Evolutionary conservation across 2,329 filamentous ascomycete species (phyloP), one percentile per base, ranked within the genome.

Genomic region (Hymenoscyphus fructigenus): DNA sequence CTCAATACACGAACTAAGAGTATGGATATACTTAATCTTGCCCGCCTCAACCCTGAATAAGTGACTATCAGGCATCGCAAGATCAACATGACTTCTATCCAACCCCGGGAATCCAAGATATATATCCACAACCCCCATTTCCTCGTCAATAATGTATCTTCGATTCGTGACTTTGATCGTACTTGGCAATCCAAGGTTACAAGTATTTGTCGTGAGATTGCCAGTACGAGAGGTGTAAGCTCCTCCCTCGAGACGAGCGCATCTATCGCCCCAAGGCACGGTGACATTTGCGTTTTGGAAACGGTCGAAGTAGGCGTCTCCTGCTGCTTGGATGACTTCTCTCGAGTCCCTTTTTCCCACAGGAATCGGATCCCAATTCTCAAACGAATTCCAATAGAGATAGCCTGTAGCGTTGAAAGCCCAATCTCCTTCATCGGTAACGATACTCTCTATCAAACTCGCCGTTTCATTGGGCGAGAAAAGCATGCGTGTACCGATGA

Each of bases 131-230:
- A 57, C 63, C 0, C 67, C 68, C 14, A 67, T n/a, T 50, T 56
- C 61, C 59, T 66, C 64, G 60, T 68, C 68, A 61, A 69, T 38
- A n/a, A 69, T 64, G 64, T 69, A 69, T 6, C 63, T 38, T 3
- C 66, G 29, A 50, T 68, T 63, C 57, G 56, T 59, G 0, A 65
- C 59, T 36, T 14, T 29, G 5, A 53, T 53, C 15, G 28, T 57
- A 50, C 57, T 58, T 12, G 66, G 61, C 36, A 59, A 26, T 7
- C 63, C 63, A 50, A 65, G 58, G 32, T 47, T 60, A 32, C 68
- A 69, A 1, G 62, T 67, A 55, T 69, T 66, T 2, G n/a, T 26
- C 5, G 57, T 61, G 2, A 55, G 6, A 2, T 53, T 58, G 15
- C 17, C 29, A 1, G 20, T n/a, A 15, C n/a, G 28, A 0, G 32